Base-by-base conservation (phyloP, 2,329 filamentous ascomycete genomes). In the Chaetomium olivaceum region DNA sequence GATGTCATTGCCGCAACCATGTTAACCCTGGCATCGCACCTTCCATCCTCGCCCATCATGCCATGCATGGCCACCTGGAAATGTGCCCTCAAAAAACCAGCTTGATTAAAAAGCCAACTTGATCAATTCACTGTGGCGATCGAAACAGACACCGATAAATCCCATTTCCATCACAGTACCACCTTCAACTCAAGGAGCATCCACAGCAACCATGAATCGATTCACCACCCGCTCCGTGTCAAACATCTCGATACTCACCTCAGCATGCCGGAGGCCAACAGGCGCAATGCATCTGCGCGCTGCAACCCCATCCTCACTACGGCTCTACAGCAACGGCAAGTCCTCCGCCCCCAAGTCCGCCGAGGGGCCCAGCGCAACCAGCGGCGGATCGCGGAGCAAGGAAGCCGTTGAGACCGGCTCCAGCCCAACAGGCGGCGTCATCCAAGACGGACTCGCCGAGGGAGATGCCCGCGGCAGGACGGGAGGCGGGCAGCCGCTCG, bases 401-500 rank as follows among this genome's bases (percentile, higher is more conserved):
- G 52, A 75, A 46, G 75, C 76, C 63, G 74, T 71, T 69, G 71
- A 74, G 61, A 56, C 69, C 2, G 73, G 72, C 23, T 69, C 71
- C 58, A 70, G 68, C 57, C 64, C 69, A 14, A 69, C 66, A 4
- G 65, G 55, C 4, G 70, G 70, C 31, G 62, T 69, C 56, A 64
- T 73, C 50, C 71, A 71, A 3, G 76, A 79, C 29, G 64, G 63
- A 1, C 74, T 79, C 0, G 72, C 74, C n/a, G 67, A 71, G 0
- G 72, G 72, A 14, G 68, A 70, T 0, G 74, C 74, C 2, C 77
- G 73, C 27, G 80, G 80, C 12, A 70, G 72, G 7, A 80, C 79
- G 0, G 80, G 79, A 1, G 79, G 80, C 8, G 79, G 79, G 2
- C 62, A 76, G 33, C 64, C 76, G 0, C 78, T 81, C 5, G 66